phyloP scores from a whole-genome alignment of 164 flowering plant species.

The Paratinospora sagittata region DNA sequence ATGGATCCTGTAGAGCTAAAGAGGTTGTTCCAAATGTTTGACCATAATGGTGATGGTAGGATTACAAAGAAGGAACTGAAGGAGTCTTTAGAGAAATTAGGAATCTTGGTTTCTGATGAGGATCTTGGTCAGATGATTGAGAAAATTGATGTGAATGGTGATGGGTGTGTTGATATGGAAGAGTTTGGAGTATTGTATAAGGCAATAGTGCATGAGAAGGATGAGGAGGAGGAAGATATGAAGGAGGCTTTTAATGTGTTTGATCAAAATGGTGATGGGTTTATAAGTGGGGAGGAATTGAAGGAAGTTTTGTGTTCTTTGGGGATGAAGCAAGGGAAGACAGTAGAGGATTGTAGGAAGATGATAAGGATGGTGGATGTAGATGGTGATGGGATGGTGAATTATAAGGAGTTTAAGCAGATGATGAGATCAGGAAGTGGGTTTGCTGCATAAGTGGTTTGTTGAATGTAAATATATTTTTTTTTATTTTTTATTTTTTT shows the following conservation, averaged over 20 bases:
- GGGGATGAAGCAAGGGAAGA: constrained; percentile 60
- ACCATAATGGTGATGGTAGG: constrained; percentile 61
- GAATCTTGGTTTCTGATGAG: constrained; percentile 48
- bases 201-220: constrained; percentile 42
- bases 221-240: constrained; percentile 62
- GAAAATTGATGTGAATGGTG: constrained; percentile 55
- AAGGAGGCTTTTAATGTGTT: constrained; percentile 72
- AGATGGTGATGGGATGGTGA: constrained; percentile 71
- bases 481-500: too few species aligned
- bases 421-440: constrained; percentile 72
- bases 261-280: constrained; percentile 70
- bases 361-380: constrained; percentile 69
- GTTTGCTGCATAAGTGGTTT: constrained; percentile 32
- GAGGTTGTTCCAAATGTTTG: constrained; percentile 69
- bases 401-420: constrained; percentile 53
- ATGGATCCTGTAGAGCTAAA: constrained; percentile 49
- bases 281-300: constrained; percentile 59
- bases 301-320: constrained; percentile 49
- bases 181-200: constrained; percentile 53
- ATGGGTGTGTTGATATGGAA: constrained; percentile 61
- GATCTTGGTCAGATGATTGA: constrained; percentile 55
- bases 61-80: constrained; percentile 55
- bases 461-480: constrained; percentile 12
- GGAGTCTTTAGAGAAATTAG: constrained; percentile 55
- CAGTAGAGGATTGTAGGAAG: constrained; percentile 53